phyloP scores from a whole-genome alignment of 2,329 filamentous ascomycete species.

The Neopestalotiopsis sp. region DNA sequence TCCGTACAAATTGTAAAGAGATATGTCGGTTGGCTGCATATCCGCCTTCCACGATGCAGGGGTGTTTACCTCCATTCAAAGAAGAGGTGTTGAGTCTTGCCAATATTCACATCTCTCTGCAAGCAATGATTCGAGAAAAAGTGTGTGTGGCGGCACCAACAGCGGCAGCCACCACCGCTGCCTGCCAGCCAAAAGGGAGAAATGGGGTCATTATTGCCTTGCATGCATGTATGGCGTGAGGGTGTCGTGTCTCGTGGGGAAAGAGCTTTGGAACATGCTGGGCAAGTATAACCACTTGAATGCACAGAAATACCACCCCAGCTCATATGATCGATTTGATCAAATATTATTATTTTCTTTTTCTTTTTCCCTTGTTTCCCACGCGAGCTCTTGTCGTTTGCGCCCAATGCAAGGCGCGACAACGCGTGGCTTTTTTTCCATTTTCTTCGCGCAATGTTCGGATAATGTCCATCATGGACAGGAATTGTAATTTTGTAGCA shows the following conservation, averaged over 20 bases:
- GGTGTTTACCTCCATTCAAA: not conserved
- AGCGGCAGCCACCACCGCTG: no score
- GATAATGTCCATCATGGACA: not conserved
- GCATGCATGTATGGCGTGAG: no score
- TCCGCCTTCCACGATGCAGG: not conserved
- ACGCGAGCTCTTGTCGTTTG: not conserved
- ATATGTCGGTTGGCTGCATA: not conserved
- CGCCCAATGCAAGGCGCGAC: not conserved
- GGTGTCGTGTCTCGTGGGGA: no score
- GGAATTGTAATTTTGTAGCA: not conserved
- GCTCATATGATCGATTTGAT: not conserved
- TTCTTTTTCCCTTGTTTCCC: not conserved
- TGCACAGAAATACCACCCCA: no score
- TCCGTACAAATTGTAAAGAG: not conserved
- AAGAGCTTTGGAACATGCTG: no score
- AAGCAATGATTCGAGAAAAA: no score
- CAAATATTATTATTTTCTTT: not conserved
- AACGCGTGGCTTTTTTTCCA: not conserved
- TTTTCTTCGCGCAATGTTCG: not conserved
- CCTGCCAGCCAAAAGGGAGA: no score
- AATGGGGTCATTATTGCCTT: no score
- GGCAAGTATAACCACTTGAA: no score
- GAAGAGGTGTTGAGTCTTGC: no score
- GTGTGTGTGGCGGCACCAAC: no score
- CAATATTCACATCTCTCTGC: no score